Conservation (phyloP, 345 rosid species). For the Punica granatum region DNA sequence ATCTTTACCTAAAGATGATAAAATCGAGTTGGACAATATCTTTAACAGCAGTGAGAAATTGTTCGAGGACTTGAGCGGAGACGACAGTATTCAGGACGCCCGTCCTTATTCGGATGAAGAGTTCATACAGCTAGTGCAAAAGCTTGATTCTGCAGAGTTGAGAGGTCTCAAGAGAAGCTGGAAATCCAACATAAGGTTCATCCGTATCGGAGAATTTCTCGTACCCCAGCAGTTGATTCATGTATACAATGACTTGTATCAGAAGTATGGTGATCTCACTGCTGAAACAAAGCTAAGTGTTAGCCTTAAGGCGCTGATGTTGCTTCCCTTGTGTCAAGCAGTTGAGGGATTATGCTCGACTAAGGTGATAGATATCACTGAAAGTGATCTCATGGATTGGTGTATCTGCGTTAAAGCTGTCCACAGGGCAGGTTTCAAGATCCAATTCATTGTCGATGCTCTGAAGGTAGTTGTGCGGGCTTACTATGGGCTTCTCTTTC, state of each 20-base stretch:
- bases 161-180: neutral
- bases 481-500: neutral
- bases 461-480: neutral
- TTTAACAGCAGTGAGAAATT: neutral
- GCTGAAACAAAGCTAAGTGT: neutral
- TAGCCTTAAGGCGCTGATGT: neutral
- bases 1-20: neutral
- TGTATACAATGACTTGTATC: neutral
- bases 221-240: neutral
- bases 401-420: neutral
- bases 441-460: neutral
- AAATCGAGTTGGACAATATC: neutral
- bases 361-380: neutral
- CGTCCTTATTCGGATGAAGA: neutral
- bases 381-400: neutral
- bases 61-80: neutral
- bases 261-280: neutral
- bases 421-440: neutral
- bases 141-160: neutral
- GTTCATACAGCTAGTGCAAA: neutral
- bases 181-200: neutral
- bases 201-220: neutral
- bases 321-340: neutral
- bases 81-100: neutral
- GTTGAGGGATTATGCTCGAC: neutral